Conservation (phyloP, 225 moss, liverwort and hornwort species). For the Lunularia cruciata region DNA sequence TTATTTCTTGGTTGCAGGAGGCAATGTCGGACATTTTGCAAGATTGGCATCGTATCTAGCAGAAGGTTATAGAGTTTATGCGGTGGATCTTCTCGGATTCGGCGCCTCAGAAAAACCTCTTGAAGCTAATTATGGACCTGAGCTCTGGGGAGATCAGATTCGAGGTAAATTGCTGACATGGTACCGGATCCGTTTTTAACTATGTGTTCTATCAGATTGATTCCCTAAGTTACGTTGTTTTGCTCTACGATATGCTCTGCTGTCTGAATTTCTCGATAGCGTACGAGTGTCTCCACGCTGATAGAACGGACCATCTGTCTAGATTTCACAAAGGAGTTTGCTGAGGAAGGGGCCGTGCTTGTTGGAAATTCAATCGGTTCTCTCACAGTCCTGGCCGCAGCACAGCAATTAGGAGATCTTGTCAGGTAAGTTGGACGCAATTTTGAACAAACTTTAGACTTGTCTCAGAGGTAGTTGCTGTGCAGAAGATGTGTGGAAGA, state of each 20-base stretch:
- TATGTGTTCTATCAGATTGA: too few species aligned
- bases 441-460: background rate
- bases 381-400: constrained; percentile 83
- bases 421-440: constrained; percentile 56
- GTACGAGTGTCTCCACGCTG: background rate
- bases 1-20: constrained; percentile 49
- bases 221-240: too few species aligned
- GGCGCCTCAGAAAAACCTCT: constrained; percentile 89
- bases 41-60: constrained; percentile 83
- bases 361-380: constrained; percentile 98
- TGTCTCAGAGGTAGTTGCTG: background rate
- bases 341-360: constrained; percentile 71
- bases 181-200: too few species aligned
- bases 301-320: background rate
- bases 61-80: constrained; percentile 82
- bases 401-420: constrained; percentile 61
- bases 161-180: constrained; percentile 41
- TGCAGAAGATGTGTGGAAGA: too few species aligned
- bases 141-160: constrained; percentile 91
- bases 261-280: background rate
- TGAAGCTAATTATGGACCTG: constrained; percentile 83
- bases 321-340: constrained; percentile 84
- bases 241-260: too few species aligned
- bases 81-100: constrained; percentile 92
- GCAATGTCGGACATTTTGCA: constrained; percentile 91